These are phyloP conservation scores for Pyrenophora graminea DNA, from an alignment of 2,329 filamentous ascomycete species.

Conservation along the genomic window DNA sequence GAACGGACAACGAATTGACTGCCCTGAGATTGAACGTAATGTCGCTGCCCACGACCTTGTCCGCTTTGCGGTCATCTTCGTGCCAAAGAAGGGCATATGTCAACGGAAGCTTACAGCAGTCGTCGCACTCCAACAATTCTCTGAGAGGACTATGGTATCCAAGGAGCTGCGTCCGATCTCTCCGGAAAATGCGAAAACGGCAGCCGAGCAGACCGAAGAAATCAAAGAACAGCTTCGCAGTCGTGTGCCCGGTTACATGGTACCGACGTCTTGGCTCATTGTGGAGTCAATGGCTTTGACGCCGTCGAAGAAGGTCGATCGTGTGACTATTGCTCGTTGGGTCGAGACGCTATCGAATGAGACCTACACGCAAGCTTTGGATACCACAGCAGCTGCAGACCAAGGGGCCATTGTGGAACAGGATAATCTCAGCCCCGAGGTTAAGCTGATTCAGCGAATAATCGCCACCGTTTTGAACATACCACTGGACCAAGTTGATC, in stretches of 20 bases:
- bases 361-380: background rate
- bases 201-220: conserved; percentile 1
- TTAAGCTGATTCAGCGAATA: background rate
- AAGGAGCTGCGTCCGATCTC: background rate
- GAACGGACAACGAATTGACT: background rate
- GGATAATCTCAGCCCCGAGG: background rate
- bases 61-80: background rate
- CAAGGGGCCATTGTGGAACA: background rate
- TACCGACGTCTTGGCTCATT: background rate
- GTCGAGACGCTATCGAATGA: background rate
- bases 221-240: background rate
- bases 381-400: background rate
- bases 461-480: background rate
- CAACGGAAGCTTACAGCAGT: background rate
- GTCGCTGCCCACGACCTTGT: background rate
- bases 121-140: background rate
- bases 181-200: background rate
- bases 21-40: background rate
- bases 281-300: background rate
- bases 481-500: background rate
- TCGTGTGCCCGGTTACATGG: background rate
- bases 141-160: background rate
- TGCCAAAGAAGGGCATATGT: background rate
- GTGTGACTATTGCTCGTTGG: background rate
- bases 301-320: background rate